Evolutionary conservation across 2,329 filamentous ascomycete species (phyloP).

Genomic region (Plectosphaerella cucumerina): DNA sequence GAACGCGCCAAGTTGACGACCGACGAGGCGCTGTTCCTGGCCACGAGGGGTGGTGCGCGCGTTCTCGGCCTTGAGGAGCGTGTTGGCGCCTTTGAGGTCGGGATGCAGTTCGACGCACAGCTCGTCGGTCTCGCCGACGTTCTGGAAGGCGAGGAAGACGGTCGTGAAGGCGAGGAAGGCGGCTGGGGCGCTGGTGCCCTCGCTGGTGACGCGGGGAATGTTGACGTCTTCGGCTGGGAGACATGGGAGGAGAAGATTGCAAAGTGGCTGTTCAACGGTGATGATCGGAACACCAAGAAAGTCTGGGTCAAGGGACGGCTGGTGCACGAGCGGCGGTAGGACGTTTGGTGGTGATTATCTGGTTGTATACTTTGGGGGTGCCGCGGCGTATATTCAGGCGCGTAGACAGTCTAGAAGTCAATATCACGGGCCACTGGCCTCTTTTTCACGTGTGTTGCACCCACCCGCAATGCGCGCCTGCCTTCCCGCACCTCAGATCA

Average conservation of each 20-base stretch:
- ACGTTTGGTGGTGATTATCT: neutral
- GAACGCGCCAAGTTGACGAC: slow-evolving; percentile 68
- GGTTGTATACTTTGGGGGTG: neutral
- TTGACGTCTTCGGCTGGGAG: slow-evolving; percentile 91
- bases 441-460: no score
- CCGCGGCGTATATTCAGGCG: neutral
- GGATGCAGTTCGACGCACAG: slow-evolving; percentile 90
- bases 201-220: slow-evolving; percentile 49
- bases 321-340: slow-evolving; percentile 58
- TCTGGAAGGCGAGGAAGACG: slow-evolving; percentile 29
- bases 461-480: no score
- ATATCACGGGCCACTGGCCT: no score
- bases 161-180: slow-evolving; percentile 16
- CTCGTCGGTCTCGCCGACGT: slow-evolving; percentile 62
- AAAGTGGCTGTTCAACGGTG: slow-evolving; percentile 93
- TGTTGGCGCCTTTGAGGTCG: slow-evolving; percentile 79
- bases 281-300: slow-evolving; percentile 82
- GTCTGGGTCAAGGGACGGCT: slow-evolving; percentile 87
- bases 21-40: slow-evolving; percentile 82
- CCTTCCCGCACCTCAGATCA: no score
- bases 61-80: slow-evolving; percentile 69
- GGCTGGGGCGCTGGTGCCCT: slow-evolving; percentile 14
- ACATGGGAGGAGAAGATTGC: slow-evolving; percentile 79
- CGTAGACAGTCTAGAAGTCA: no score
- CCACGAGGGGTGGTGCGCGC: slow-evolving; percentile 79